Base-by-base conservation (phyloP, 495 filamentous ascomycete species). In the Xylaria intraflava region DNA sequence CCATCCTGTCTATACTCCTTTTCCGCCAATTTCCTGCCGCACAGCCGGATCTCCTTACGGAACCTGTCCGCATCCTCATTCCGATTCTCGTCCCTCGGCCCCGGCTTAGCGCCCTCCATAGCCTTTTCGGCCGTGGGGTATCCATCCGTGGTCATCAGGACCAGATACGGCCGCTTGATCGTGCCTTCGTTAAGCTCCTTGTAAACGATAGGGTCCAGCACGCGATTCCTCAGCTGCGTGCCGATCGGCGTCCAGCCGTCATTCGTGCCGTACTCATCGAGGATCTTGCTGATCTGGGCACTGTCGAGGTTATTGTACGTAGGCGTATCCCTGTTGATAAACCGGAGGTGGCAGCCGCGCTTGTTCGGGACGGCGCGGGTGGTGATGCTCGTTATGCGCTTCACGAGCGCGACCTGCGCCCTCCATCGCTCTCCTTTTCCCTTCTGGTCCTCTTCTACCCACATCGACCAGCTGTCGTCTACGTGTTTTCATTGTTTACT, bases 381-480 rank as follows among this genome's bases (percentile, higher is more conserved):
- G 7, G 46, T 49, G 31, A 49, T 36, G 17, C 14, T 12, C 20
- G 30, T 49, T 26, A 49, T 36, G 8, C 46, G 46, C 46, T 49
- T 49, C 5, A 47, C 46, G 14, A 49, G 46, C 20, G 36, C 31
- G 23, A 49, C 31, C n/a, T 38, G 31, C 6, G 46, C 31, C 6
- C 11, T 20, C 45, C 45, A 47, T 9, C 45, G 27, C 17, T 47
- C 45, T n/a, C 45, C 45, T 19, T 22, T 47, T 0, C 45, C 45
- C 23, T 47, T 35, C 29, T 47, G 9, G 29, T 49, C 19, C 17
- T 49, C 31, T 38, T 38, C 46, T 16, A 49, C 46, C 31, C 46
- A 49, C 45, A 47, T 47, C 3, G 45, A 47, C 45, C 45, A 47
- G 19, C 45, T 47, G 29, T 47, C 45, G n/a, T 47, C 45, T 46